A percentile compares a stretch with the other conserved stretches of the same genome.
phyloP scores from a whole-genome alignment of 768 basidiomycete genomes.

The Suillus occidentalis region DNA sequence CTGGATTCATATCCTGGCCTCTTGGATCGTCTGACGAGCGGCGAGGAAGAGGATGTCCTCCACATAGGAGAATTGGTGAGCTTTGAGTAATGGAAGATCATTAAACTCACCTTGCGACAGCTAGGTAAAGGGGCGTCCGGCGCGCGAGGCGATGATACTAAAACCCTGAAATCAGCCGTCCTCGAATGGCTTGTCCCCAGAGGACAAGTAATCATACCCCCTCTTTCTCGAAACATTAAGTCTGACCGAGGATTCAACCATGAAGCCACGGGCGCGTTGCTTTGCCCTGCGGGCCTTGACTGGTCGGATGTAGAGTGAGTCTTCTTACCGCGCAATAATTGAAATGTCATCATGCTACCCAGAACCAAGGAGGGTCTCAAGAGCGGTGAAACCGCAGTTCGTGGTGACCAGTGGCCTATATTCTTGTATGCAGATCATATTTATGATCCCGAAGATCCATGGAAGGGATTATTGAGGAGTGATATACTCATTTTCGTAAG shows the following conservation, averaged over 20 bases:
- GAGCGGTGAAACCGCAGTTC: background rate
- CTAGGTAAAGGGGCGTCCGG: too few relatives aligned
- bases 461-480: background rate
- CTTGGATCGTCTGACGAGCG: too few relatives aligned
- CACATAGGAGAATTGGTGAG: too few relatives aligned
- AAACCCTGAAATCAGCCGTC: too few relatives aligned
- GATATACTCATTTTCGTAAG: background rate
- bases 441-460: background rate
- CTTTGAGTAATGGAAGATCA: too few relatives aligned
- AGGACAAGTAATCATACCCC: background rate
- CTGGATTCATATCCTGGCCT: too few relatives aligned
- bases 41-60: too few relatives aligned
- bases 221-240: background rate
- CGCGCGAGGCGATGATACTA: too few relatives aligned
- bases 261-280: background rate
- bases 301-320: background rate
- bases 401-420: too few relatives aligned
- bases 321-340: background rate
- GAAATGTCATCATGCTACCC: background rate
- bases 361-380: background rate
- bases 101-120: too few relatives aligned
- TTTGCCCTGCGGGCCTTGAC: background rate
- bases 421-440: too few relatives aligned
- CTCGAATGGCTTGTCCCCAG: background rate
- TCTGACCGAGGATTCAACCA: background rate